phyloP scores from a whole-genome alignment of 768 basidiomycete genomes.

The Hirschioporus abietinus region DNA sequence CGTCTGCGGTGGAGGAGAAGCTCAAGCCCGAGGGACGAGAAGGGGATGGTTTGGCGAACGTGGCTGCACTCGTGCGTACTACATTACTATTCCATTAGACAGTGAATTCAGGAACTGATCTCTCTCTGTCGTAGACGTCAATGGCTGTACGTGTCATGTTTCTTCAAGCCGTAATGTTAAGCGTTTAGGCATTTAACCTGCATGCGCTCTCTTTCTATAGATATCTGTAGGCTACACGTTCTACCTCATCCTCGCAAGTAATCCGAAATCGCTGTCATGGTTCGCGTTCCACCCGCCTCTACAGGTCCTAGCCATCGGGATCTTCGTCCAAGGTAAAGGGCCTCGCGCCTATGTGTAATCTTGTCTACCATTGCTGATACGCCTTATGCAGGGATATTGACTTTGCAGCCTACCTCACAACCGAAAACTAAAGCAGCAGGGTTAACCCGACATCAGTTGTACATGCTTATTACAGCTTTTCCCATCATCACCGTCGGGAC shows the following conservation, averaged over 20 bases:
- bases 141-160: neutral
- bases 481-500: slow-evolving; percentile 57
- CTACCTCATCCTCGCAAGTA: slow-evolving; percentile 37
- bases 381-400: slow-evolving; percentile 52
- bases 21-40: slow-evolving; percentile 32
- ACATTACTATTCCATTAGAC: neutral
- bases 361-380: neutral
- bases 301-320: slow-evolving; percentile 50
- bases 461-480: slow-evolving; percentile 49
- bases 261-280: slow-evolving; percentile 46
- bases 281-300: slow-evolving; percentile 64
- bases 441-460: slow-evolving; percentile 62
- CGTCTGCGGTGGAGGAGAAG: neutral
- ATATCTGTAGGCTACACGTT: slow-evolving; percentile 38
- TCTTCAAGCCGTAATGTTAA: neutral
- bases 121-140: neutral
- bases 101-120: neutral
- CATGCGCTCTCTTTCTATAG: slow-evolving; percentile 22
- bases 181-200: neutral
- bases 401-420: slow-evolving; percentile 68
- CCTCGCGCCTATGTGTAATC: neutral
- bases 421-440: slow-evolving; percentile 63
- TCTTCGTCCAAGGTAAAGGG: slow-evolving; percentile 58
- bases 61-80: slow-evolving; percentile 32
- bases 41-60: slow-evolving; percentile 31